phyloP scores from a whole-genome alignment of 345 rosid genomes.

The Odontarrhena argentea region DNA sequence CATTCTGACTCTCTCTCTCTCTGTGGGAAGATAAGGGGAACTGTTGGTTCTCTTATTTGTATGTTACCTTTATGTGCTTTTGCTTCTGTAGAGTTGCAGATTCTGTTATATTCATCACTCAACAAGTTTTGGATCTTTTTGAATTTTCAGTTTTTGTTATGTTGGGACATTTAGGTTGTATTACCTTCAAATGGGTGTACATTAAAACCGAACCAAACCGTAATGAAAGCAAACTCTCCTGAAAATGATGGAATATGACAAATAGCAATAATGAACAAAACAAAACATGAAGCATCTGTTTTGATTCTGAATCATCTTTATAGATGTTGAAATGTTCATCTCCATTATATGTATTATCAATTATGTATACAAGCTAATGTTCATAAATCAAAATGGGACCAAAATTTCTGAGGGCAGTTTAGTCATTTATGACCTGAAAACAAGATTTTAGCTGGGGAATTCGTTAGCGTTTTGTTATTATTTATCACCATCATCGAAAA shows the following conservation, averaged over 20 bases:
- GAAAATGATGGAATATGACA: no score
- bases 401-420: background rate
- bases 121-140: conserved; percentile 28
- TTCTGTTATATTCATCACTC: conserved; percentile 9
- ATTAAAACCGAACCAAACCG: background rate
- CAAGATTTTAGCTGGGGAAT: background rate
- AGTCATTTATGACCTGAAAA: background rate
- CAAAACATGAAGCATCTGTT: no score
- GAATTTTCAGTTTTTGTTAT: conserved; percentile 6
- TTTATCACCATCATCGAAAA: conserved; percentile 6
- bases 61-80: conserved; percentile 20
- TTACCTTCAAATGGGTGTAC: no score
- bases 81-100: conserved; percentile 24
- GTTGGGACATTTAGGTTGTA: no score
- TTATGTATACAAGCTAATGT: no score
- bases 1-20: conserved; percentile 12
- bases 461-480: conserved; percentile 10
- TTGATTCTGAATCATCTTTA: no score
- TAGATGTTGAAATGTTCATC: no score
- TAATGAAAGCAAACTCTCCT: background rate
- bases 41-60: conserved; percentile 40
- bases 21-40: conserved; percentile 29
- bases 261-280: no score
- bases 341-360: no score
- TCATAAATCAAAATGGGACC: no score